These are phyloP conservation scores for Rhodosporidiobolus sp. DNA, from an alignment of 768 basidiomycete genomes.

Conservation along the genomic window DNA sequence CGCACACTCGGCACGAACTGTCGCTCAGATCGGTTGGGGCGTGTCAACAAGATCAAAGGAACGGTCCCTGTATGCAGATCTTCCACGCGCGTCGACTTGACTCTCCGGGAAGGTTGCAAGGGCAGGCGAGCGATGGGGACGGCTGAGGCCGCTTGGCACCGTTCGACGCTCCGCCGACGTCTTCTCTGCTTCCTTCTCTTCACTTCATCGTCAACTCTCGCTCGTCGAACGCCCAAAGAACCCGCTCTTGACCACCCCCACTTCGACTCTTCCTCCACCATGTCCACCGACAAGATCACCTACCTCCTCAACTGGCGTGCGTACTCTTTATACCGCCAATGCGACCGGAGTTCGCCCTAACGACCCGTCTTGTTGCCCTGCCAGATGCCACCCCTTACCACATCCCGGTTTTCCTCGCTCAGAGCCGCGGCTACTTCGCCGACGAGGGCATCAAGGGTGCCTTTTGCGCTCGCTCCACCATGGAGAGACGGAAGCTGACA, in stretches of 20 bases:
- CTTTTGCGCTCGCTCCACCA: conserved; percentile 1
- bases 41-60: too few relatives aligned
- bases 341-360: neutral
- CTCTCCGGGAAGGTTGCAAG: too few relatives aligned
- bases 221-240: neutral
- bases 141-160: too few relatives aligned
- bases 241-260: too few relatives aligned
- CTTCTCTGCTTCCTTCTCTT: neutral
- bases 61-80: too few relatives aligned
- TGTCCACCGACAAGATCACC: conserved; percentile 10
- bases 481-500: neutral
- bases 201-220: neutral
- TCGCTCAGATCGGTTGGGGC: too few relatives aligned
- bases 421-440: conserved; percentile 39
- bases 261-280: neutral
- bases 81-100: too few relatives aligned
- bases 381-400: conserved; percentile 42
- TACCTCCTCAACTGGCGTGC: conserved; percentile 35
- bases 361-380: neutral
- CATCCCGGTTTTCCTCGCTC: conserved; percentile 42
- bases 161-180: too few relatives aligned
- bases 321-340: neutral
- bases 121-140: too few relatives aligned
- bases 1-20: too few relatives aligned
- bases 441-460: conserved; percentile 44